Evolutionary conservation across 2,329 filamentous ascomycete genomes (phyloP).

Genomic region (Ophiostoma pallidulum): DNA sequence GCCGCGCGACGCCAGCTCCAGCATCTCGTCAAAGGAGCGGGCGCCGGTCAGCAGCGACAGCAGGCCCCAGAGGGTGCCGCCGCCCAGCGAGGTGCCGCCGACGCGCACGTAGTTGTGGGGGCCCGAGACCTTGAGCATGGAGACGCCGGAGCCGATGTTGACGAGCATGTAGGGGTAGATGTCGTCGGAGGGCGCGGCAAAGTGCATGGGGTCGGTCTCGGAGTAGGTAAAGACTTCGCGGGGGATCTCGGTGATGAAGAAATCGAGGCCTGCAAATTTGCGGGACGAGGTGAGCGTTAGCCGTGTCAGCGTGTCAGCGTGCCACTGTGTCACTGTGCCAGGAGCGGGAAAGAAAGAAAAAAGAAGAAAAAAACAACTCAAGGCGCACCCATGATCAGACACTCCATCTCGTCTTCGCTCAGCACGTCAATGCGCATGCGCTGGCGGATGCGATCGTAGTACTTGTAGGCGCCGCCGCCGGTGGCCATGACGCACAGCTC

Average conservation of each 20-base stretch:
- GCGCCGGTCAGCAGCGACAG: conserved; percentile 88
- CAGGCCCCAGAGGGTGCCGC: conserved; percentile 95
- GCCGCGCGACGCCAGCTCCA: conserved; percentile 78
- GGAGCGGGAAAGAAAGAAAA: not conserved
- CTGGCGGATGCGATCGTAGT: conserved; percentile 81
- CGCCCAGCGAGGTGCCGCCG: conserved; percentile 87
- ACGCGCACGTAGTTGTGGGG: conserved; percentile 81
- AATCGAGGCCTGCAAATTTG: conserved; percentile 70
- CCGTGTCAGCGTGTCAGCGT: not conserved
- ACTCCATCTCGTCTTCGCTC: conserved; percentile 97
- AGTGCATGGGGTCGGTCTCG: conserved; percentile 83
- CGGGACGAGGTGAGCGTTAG: not conserved
- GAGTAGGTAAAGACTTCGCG: conserved; percentile 96
- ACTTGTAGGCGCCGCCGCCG: conserved; percentile 92
- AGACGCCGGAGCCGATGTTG: conserved; percentile 95
- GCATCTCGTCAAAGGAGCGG: conserved; percentile 94
- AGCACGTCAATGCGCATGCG: conserved; percentile 79
- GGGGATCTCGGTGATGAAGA: conserved; percentile 97
- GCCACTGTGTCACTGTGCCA: not conserved
- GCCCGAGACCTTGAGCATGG: conserved; percentile 92
- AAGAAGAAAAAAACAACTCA: not conserved
- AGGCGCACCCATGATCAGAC: conserved; percentile 73
- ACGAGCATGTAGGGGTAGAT: conserved; percentile 96
- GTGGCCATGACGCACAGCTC: conserved; percentile 92
- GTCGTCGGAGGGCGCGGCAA: conserved; percentile 52